Conservation (phyloP, 2,329 filamentous ascomycete genomes). For the Aspergillus ruber region DNA sequence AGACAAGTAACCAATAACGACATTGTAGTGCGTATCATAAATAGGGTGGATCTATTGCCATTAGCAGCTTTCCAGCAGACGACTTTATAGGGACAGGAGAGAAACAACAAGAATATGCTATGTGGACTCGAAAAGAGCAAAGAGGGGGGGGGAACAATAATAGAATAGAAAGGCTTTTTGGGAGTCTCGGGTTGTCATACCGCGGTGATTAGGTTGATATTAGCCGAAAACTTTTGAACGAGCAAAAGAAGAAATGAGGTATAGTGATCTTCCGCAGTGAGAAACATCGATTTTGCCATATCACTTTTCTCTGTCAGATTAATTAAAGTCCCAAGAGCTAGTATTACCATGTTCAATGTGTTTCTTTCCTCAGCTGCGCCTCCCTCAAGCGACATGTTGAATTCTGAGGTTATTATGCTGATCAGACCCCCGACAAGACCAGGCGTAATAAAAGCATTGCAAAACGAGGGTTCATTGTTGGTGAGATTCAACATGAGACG, state of each 20-base stretch:
- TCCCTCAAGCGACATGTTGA: slow-evolving; percentile 23
- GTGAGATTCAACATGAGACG: slow-evolving; percentile 78
- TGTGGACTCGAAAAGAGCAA: neutral
- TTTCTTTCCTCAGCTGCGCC: slow-evolving; percentile 40
- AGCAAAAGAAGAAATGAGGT: slow-evolving; percentile 52
- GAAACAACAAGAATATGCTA: slow-evolving; percentile 5
- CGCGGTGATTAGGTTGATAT: slow-evolving; percentile 59
- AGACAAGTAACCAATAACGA: slow-evolving; percentile 79
- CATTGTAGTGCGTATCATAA: slow-evolving; percentile 69
- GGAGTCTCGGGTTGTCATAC: slow-evolving; percentile 45
- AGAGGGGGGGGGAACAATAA: neutral
- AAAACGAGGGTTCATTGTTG: slow-evolving; percentile 68
- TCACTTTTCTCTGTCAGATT: slow-evolving; percentile 78
- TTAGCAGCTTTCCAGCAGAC: neutral
- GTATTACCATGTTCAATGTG: slow-evolving; percentile 65
- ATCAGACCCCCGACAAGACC: slow-evolving; percentile 33
- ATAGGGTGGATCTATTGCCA: slow-evolving; percentile 44
- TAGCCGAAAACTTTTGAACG: slow-evolving; percentile 60
- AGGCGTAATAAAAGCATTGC: slow-evolving; percentile 56
- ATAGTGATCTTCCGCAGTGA: slow-evolving; percentile 32
- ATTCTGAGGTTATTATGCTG: slow-evolving; percentile 28
- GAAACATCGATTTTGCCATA: slow-evolving; percentile 49
- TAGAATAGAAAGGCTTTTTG: neutral
- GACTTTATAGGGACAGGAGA: slow-evolving; percentile 1
- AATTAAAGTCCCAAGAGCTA: slow-evolving; percentile 76